These are phyloP conservation scores for Ascochyta fabae DNA, from an alignment of 2,329 filamentous ascomycete genomes.

Conservation along the genomic window DNA sequence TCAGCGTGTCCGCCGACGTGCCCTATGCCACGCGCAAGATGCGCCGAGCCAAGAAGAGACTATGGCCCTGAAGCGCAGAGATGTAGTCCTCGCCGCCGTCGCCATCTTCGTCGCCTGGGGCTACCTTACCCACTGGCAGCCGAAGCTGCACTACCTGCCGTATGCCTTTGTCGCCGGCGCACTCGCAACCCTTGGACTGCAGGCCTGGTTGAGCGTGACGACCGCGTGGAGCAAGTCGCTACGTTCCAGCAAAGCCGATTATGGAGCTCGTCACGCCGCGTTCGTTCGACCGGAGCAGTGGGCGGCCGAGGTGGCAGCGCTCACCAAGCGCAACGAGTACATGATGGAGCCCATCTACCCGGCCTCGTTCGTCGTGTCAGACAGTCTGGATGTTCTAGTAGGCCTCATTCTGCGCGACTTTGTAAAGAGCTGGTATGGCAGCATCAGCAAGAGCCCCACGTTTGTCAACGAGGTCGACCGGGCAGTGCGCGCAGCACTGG, in stretches of 20 bases:
- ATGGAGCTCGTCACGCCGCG: slow-evolving; percentile 52
- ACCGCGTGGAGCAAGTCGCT: slow-evolving; percentile 57
- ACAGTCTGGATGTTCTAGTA: slow-evolving; percentile 79
- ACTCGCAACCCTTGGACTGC: slow-evolving; percentile 59
- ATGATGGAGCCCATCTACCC: slow-evolving; percentile 72
- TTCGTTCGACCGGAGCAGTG: slow-evolving; percentile 72
- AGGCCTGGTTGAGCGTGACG: slow-evolving; percentile 67
- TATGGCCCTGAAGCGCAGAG: slow-evolving; percentile 73
- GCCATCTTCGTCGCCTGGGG: slow-evolving; percentile 86
- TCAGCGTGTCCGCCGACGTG: slow-evolving; percentile 6
- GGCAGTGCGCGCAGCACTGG: slow-evolving; percentile 74
- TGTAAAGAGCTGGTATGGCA: slow-evolving; percentile 84
- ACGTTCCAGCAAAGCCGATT: slow-evolving; percentile 51
- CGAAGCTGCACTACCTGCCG: slow-evolving; percentile 80
- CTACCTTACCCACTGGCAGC: slow-evolving; percentile 81
- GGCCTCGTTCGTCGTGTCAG: slow-evolving; percentile 77
- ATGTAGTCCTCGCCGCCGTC: slow-evolving; percentile 72
- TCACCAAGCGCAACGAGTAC: slow-evolving; percentile 72
- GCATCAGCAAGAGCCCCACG: slow-evolving; percentile 79
- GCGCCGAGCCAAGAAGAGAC: slow-evolving; percentile 54
- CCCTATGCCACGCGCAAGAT: slow-evolving; percentile 39
- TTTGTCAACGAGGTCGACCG: slow-evolving; percentile 90
- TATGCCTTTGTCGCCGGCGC: slow-evolving; percentile 81
- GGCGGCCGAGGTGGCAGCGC: slow-evolving; percentile 70
- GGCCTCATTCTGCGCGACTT: slow-evolving; percentile 82